These are phyloP conservation scores for Cercis canadensis DNA, from an alignment of 306 rosid genomes.

Conservation along the genomic window DNA sequence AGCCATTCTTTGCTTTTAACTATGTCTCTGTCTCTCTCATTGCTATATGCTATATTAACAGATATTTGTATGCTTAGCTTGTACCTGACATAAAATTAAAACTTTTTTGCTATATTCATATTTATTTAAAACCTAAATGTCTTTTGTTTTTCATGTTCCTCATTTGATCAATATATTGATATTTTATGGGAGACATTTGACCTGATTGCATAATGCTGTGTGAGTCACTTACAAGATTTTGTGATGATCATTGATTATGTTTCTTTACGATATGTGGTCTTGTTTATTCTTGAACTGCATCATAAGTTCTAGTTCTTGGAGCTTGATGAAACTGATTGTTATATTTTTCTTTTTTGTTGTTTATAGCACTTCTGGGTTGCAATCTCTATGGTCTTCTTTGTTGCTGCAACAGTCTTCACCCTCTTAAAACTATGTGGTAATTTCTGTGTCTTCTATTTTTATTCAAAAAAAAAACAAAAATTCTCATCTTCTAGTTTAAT, in stretches of 20 bases:
- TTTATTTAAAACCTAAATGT: neutral
- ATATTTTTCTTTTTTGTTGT: conserved; percentile 39
- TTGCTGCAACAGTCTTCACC: conserved; percentile 91
- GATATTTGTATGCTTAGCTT: neutral
- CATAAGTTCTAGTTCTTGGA: conserved; percentile 16
- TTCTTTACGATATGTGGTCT: conserved; percentile 5
- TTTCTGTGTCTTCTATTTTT: conserved; percentile 11
- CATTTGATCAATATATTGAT: neutral
- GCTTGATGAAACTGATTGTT: conserved; percentile 29
- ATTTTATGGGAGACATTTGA: conserved; percentile 18
- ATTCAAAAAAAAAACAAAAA: no score
- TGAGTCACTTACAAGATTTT: conserved; percentile 7
- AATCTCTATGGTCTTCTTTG: conserved; percentile 96
- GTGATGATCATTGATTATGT: conserved; percentile 8
- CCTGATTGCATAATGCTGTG: conserved; percentile 25
- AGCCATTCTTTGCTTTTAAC: neutral
- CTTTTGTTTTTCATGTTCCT: conserved; percentile 12
- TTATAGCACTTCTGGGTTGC: conserved; percentile 98
- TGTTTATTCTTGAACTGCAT: conserved; percentile 30
- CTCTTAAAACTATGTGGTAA: conserved; percentile 90
- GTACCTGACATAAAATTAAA: no score
- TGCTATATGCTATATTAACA: neutral
- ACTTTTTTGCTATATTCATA: neutral
- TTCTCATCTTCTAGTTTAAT: neutral
- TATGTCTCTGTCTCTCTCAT: neutral